These are phyloP conservation scores for Bolboschoenoplectus hybrid DNA, from an alignment of 202 grass and related monocot species.

Conservation along the genomic window DNA sequence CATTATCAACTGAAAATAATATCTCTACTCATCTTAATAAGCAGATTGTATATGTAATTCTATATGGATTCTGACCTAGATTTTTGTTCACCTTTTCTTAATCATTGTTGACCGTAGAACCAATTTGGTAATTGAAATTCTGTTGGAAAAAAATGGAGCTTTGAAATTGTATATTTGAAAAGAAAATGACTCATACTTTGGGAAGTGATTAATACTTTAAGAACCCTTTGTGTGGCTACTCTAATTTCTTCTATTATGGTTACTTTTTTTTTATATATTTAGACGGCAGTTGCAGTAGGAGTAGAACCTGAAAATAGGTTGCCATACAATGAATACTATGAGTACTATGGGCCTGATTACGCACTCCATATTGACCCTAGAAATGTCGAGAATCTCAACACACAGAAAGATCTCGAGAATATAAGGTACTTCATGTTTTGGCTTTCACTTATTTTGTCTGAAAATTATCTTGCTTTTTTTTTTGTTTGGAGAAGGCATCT, in stretches of 20 bases:
- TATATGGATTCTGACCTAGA: conserved; percentile 8
- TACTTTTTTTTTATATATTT: conserved; percentile 32
- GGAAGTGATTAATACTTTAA: neutral
- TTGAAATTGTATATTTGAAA: neutral
- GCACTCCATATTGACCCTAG: conserved; percentile 87
- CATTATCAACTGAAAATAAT: neutral
- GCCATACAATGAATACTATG: conserved; percentile 98
- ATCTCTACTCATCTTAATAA: neutral
- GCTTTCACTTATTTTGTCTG: conserved; percentile 12
- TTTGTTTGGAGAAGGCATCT: neutral
- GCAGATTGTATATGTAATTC: conserved; percentile 20
- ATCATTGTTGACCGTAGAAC: neutral
- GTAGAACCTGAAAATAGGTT: conserved; percentile 93
- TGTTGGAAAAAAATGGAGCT: no score
- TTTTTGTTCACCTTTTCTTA: neutral
- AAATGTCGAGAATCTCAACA: conserved; percentile 80
- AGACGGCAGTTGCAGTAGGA: conserved; percentile 99
- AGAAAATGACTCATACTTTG: neutral
- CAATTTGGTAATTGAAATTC: neutral
- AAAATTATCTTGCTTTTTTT: neutral
- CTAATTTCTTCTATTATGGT: conserved; percentile 39
- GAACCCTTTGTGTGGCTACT: conserved; percentile 1
- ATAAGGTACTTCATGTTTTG: conserved; percentile 63
- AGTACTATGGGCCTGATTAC: conserved; percentile 98
- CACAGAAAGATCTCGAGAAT: conserved; percentile 79